These are phyloP conservation scores for Podila epigama DNA, from an alignment of 192 early-diverging fungal species.

Conservation along the genomic window DNA sequence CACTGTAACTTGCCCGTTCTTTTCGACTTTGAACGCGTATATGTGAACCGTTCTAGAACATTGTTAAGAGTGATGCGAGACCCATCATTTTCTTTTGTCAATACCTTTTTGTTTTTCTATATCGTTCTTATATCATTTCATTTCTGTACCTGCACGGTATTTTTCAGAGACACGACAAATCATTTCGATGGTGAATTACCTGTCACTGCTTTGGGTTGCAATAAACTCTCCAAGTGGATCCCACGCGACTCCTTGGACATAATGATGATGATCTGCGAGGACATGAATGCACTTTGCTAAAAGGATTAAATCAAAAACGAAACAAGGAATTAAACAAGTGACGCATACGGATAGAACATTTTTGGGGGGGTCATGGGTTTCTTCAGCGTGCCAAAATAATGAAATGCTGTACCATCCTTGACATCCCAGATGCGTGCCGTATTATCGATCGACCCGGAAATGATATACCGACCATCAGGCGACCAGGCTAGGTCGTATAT, in stretches of 20 bases:
- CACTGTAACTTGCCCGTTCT: conserved; percentile 30
- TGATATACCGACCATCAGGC: conserved; percentile 80
- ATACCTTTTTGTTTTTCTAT: too few species aligned
- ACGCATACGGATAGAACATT: too few species aligned
- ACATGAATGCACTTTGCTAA: conserved; percentile 78
- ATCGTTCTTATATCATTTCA: too few species aligned
- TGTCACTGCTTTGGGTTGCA: conserved; percentile 92
- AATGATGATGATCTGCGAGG: conserved; percentile 84
- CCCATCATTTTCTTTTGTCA: too few species aligned
- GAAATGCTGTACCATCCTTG: conserved; percentile 57
- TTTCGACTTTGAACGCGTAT: conserved; percentile 46
- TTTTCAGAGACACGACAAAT: not conserved
- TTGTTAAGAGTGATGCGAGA: not conserved
- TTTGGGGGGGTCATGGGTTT: not conserved
- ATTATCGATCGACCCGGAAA: conserved; percentile 89
- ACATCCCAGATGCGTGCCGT: conserved; percentile 88
- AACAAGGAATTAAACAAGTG: too few species aligned
- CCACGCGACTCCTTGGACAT: conserved; percentile 98
- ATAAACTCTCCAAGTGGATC: conserved; percentile 89
- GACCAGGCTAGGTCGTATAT: conserved; percentile 97
- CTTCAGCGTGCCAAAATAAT: not conserved
- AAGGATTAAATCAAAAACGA: not conserved
- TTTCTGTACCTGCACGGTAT: too few species aligned
- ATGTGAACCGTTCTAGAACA: conserved; percentile 53
- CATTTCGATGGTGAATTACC: conserved; percentile 56